These are phyloP conservation scores for Pythium rhizo-oryzae DNA, from an alignment of 352 stramenopile species.

Conservation along the genomic window DNA sequence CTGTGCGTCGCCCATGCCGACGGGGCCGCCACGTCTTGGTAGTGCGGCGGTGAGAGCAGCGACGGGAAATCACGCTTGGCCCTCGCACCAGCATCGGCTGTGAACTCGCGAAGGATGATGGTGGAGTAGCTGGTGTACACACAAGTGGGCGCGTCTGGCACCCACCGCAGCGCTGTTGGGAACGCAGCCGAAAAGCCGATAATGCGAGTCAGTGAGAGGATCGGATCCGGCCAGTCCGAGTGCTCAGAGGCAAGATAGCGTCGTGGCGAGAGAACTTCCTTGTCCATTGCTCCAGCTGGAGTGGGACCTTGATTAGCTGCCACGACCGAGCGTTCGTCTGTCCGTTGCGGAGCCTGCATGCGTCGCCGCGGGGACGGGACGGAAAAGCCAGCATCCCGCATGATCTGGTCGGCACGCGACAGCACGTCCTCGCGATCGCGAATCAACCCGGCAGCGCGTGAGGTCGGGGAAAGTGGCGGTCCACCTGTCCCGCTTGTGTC, in stretches of 20 bases:
- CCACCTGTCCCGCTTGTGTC: not conserved
- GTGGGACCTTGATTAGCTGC: not conserved
- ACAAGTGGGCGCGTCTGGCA: slow-evolving; percentile 45
- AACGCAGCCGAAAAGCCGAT: slow-evolving; percentile 64
- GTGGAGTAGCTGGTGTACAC: slow-evolving; percentile 69
- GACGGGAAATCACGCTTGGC: not conserved
- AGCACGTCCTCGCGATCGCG: slow-evolving; percentile 33
- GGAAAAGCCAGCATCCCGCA: slow-evolving; percentile 31
- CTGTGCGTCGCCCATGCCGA: not conserved
- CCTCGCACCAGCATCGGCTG: not conserved
- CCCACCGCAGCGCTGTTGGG: slow-evolving; percentile 51
- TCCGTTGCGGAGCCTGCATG: not conserved
- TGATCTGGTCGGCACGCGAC: slow-evolving; percentile 32
- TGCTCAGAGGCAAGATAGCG: slow-evolving; percentile 24
- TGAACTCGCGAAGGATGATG: slow-evolving; percentile 55
- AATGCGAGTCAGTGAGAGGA: slow-evolving; percentile 59
- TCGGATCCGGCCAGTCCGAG: slow-evolving; percentile 65
- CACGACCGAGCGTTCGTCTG: not conserved
- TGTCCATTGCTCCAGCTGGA: not conserved
- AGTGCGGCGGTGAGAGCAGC: not conserved
- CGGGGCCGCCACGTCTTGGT: not conserved
- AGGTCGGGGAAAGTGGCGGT: slow-evolving; percentile 25
- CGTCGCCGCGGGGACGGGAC: slow-evolving; percentile 22
- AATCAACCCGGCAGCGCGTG: slow-evolving; percentile 25
- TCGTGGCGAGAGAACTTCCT: slow-evolving; percentile 8